A percentile compares a stretch with the other conserved stretches of the same genome.
These are phyloP conservation scores for Gossypium gossypioides DNA, from an alignment of 441 rosid species.

Conservation along the genomic window DNA sequence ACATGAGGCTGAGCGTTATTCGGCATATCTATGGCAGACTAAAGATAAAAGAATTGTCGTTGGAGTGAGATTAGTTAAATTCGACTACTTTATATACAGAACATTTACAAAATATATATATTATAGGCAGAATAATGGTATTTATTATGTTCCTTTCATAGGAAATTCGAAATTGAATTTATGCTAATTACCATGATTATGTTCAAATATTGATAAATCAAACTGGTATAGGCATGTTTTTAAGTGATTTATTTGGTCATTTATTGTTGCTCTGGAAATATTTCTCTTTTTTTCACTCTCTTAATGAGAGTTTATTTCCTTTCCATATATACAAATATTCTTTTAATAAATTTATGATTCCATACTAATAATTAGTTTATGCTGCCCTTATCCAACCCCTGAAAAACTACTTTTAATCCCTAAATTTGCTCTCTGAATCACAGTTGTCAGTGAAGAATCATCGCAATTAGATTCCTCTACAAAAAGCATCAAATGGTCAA, in stretches of 20 bases:
- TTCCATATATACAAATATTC: background rate
- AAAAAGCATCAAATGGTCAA: too few species aligned
- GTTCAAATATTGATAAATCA: background rate
- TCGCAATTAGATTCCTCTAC: too few species aligned
- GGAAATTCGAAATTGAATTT: background rate
- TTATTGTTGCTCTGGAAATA: background rate
- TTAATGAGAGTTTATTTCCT: background rate
- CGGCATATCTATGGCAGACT: background rate
- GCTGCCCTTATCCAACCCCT: background rate
- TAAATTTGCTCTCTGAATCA: background rate
- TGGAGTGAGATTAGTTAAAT: background rate
- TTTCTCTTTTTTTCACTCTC: background rate
- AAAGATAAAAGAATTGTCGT: background rate
- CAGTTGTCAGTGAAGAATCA: too few species aligned
- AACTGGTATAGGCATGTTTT: background rate
- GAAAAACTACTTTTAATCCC: background rate
- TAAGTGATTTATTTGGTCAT: background rate
- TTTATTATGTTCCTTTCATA: background rate
- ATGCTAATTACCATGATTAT: background rate
- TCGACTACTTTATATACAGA: background rate
- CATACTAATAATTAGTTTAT: background rate
- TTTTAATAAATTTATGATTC: background rate
- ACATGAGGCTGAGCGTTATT: constrained; percentile 22
- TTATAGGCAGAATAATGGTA: background rate
- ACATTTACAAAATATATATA: background rate